These are phyloP conservation scores for Podila epicladia DNA, from an alignment of 192 early-diverging fungal genomes.

Conservation along the genomic window DNA sequence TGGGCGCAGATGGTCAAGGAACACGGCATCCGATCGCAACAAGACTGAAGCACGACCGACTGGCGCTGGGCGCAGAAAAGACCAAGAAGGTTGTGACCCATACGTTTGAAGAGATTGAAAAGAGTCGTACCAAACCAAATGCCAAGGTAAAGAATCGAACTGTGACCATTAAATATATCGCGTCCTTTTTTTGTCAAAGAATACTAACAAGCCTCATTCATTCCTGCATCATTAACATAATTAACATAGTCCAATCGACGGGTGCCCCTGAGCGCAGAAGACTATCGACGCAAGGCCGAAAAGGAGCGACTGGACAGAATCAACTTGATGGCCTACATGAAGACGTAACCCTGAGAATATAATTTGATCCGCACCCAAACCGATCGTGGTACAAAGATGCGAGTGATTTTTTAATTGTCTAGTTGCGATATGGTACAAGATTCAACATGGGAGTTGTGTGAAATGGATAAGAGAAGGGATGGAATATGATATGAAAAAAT, in stretches of 20 bases:
- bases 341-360: conserved; percentile 9
- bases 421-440: background rate
- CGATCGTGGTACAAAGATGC: no score
- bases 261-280: conserved; percentile 36
- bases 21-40: conserved; percentile 55
- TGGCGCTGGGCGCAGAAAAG: conserved; percentile 50
- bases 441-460: background rate
- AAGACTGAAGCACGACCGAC: conserved; percentile 55
- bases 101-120: conserved; percentile 32
- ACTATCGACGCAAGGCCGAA: conserved; percentile 34
- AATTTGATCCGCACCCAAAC: conserved; percentile 1
- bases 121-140: conserved; percentile 22
- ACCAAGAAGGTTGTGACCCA: conserved; percentile 31
- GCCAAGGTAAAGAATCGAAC: conserved; percentile 20
- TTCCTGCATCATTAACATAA: background rate
- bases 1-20: conserved; percentile 56
- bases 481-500: background rate
- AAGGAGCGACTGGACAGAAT: conserved; percentile 43
- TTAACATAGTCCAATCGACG: conserved; percentile 21
- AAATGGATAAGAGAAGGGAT: background rate
- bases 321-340: conserved; percentile 51
- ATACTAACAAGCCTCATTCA: background rate
- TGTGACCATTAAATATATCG: background rate
- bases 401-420: background rate
- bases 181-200: background rate